Percentiles rank a stretch among this genome's conserved stretches.
Evolutionary conservation across 306 rosid genomes (phyloP).

Genomic region (Vigna hirtella): DNA sequence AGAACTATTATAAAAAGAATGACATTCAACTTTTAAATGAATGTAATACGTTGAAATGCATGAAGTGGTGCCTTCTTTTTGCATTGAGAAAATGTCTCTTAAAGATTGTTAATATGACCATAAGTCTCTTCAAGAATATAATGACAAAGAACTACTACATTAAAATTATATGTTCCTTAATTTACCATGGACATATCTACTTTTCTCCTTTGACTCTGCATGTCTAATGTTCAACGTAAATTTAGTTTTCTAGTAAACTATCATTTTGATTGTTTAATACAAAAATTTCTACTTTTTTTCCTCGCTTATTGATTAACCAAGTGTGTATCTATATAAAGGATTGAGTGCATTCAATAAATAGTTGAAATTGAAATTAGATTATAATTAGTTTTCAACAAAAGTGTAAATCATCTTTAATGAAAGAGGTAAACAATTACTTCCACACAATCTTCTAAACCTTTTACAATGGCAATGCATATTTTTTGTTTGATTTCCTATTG

Average conservation of each 20-base stretch:
- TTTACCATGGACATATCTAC: neutral
- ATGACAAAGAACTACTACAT: neutral
- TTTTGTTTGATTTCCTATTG: too few species aligned
- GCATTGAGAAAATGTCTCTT: neutral
- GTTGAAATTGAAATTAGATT: conserved; percentile 10
- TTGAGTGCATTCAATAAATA: conserved; percentile 12
- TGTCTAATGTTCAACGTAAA: neutral
- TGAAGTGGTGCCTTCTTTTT: neutral
- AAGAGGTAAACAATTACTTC: too few species aligned
- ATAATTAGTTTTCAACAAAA: neutral
- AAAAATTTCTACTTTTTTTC: neutral
- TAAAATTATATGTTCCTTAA: neutral
- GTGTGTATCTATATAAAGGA: too few species aligned
- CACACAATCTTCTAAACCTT: too few species aligned
- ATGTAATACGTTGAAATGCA: neutral
- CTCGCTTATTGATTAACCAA: neutral
- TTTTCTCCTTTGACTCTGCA: neutral
- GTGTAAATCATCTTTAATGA: conserved; percentile 1
- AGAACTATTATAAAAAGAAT: neutral
- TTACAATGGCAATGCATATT: too few species aligned
- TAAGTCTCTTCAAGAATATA: neutral
- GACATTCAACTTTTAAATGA: neutral
- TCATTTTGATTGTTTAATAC: neutral
- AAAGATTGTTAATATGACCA: neutral
- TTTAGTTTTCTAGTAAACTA: neutral